Base-by-base conservation (phyloP, 306 rosid genomes). In the Corylus americana region DNA sequence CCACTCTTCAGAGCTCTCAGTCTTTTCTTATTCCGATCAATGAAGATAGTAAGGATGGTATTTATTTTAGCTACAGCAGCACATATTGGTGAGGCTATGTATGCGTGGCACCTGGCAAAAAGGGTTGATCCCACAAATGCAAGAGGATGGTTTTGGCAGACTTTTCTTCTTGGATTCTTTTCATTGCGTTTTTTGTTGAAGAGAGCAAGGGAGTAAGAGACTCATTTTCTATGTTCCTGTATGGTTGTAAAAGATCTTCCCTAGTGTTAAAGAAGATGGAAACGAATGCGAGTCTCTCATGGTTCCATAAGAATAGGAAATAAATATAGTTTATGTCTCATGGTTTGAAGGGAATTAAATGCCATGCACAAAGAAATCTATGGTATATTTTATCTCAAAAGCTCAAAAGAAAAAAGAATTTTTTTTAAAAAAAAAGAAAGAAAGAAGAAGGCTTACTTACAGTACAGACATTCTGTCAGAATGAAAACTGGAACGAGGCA, bases 111-210 rank as follows among this genome's bases (percentile, higher is more conserved):
- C 78, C 77, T 95, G 74, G 96, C 98, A 12, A 86, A 84, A 79
- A 88, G 87, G 83, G 91, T 93, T 10, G 98, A 95, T 85, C 97
- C 93, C 64, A 75, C 84, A 47, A 91, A 95, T 74, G 77, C 93
- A 69, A 88, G 74, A 62, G 93, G 91, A 73, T 91, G 99, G 99
- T 90, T 95, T 80, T 93, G 94, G 99, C 97, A 90, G 83, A 95
- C 97, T 29, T 82, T 89, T 59, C 92, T 64, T 31, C 86, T 90
- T 2, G 98, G 98, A 16, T 0, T 77, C 16, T 95, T 95, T 79
- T 95, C 98, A 0, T 85, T 91, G 91, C 96, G 98, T 59, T 83
- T 89, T 44, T 83, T 95, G 58, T 75, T 95, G 80, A 87, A 85
- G 89, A 89, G 85, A 84, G 88, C 88, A 3, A 86, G 83, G 74